Evolutionary conservation across 441 rosid genomes (phyloP).

Genomic region (Jatropha podagrica): DNA sequence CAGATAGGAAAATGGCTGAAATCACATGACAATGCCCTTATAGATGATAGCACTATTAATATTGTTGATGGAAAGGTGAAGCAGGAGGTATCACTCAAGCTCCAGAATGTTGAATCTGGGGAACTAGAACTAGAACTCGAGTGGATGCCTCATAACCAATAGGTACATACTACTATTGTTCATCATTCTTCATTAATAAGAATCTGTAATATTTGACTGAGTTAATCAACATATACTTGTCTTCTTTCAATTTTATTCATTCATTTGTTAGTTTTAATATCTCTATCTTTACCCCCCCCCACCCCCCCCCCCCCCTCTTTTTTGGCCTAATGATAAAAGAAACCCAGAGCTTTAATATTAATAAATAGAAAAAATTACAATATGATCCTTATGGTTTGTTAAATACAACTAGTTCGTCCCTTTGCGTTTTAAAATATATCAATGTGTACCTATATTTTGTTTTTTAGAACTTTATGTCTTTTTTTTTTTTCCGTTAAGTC

Average conservation of each 20-base stretch:
- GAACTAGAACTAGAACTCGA: slow-evolving; percentile 67
- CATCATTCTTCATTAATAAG: slow-evolving; percentile 11
- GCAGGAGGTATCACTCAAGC: slow-evolving; percentile 62
- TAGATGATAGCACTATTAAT: slow-evolving; percentile 72
- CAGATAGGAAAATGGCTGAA: slow-evolving; percentile 93
- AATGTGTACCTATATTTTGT: too few species aligned
- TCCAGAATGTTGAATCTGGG: slow-evolving; percentile 90
- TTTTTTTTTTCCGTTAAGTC: too few species aligned
- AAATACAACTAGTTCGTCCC: too few species aligned
- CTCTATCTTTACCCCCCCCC: too few species aligned
- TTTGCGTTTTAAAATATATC: too few species aligned
- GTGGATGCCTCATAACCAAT: slow-evolving; percentile 73
- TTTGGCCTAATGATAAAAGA: too few species aligned
- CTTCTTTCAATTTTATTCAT: slow-evolving; percentile 21
- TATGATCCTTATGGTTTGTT: too few species aligned
- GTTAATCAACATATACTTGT: not conserved
- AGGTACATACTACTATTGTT: slow-evolving; percentile 16
- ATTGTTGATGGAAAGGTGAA: slow-evolving; percentile 86
- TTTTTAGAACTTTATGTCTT: too few species aligned
- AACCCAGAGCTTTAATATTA: too few species aligned
- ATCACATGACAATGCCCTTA: slow-evolving; percentile 79
- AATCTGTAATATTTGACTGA: slow-evolving; percentile 15
- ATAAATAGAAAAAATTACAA: too few species aligned
- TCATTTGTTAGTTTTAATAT: not conserved
- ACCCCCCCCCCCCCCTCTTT: too few species aligned